Percentiles rank a stretch among this genome's conserved stretches.
Evolutionary conservation across 1,139 yeast genomes (phyloP).

Genomic region (Sugiyamaella castrensis): DNA sequence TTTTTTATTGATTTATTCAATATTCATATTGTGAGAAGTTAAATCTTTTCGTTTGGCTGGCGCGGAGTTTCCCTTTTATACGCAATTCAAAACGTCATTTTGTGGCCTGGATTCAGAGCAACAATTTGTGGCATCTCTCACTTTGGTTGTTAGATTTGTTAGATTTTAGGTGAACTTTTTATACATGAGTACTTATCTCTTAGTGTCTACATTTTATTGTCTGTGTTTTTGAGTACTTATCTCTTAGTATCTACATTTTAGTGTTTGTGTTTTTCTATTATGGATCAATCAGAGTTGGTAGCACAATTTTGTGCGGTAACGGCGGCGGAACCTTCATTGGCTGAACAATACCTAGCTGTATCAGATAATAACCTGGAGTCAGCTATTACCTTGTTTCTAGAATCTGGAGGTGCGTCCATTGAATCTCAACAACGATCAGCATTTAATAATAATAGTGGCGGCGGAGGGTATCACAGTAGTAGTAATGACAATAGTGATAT

Average conservation of each 20-base stretch:
- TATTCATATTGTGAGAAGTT: no score
- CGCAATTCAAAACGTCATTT: no score
- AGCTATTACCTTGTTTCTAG: slow-evolving; percentile 84
- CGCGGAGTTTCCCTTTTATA: no score
- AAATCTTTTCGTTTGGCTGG: no score
- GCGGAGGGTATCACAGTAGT: slow-evolving; percentile 41
- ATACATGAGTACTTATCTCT: no score
- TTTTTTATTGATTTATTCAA: no score
- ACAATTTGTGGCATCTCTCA: no score
- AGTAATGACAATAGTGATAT: slow-evolving; percentile 5
- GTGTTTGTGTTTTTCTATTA: not conserved
- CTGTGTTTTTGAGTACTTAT: not conserved
- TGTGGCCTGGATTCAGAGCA: no score
- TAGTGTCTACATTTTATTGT: no score
- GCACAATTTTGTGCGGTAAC: slow-evolving; percentile 84
- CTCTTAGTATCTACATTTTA: no score
- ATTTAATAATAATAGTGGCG: slow-evolving; percentile 44
- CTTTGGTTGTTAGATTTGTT: no score
- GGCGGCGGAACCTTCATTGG: slow-evolving; percentile 66
- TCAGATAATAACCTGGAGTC: slow-evolving; percentile 76
- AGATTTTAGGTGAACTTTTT: no score
- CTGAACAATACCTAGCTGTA: slow-evolving; percentile 75
- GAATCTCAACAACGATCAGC: slow-evolving; percentile 32
- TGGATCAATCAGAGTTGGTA: slow-evolving; percentile 43
- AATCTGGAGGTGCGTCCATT: slow-evolving; percentile 53